Evolutionary conservation across 345 rosid species (phyloP), one percentile per base, ranked within the genome.

Genomic region (Eutrema japonicum): DNA sequence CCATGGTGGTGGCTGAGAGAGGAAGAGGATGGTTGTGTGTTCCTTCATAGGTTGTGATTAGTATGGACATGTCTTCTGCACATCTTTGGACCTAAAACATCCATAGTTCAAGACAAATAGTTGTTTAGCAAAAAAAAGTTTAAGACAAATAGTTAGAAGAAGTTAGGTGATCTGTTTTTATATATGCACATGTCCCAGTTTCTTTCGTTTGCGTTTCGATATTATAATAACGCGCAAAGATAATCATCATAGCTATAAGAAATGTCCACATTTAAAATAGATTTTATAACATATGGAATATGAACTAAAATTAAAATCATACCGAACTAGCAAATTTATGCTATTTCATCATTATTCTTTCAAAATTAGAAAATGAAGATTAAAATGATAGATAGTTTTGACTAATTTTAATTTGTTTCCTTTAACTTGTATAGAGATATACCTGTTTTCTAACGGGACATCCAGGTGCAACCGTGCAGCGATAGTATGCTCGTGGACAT

Each of bases 361-460:
- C 12, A 35, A 56, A 56, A 13, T 55, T 57, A 9, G 12, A 57
- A 14, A 56, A 56, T 9, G 27, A 56, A 56, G 42, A 56, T 32
- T 11, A 16, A 56, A 56, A 36, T 12, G 43, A 56, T 36, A 54
- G 45, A 16, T 2, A 16, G 12, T 36, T 57, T 16, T 57, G 27
- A 57, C n/a, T 33, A 18, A 7, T 12, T 14, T 40, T 16, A 16
- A 16, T 16, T 16, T 11, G 35, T 32, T 32, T 5, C 35, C 5
- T 32, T 32, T 32, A 32, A 32, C 5, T 32, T 32, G 36, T 52
- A 27, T 49, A 7, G 3, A 4, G 42, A 8, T 45, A 0, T 80
- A 90, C 98, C 90, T 90, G 98, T 74, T 88, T 93, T 66, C 93
- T 81, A n/a, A 93, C 98, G 0, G 98, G 96, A 64, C 98, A 93